These are phyloP conservation scores for Spiraea crenata DNA, from an alignment of 331 rosid species.

Conservation along the genomic window DNA sequence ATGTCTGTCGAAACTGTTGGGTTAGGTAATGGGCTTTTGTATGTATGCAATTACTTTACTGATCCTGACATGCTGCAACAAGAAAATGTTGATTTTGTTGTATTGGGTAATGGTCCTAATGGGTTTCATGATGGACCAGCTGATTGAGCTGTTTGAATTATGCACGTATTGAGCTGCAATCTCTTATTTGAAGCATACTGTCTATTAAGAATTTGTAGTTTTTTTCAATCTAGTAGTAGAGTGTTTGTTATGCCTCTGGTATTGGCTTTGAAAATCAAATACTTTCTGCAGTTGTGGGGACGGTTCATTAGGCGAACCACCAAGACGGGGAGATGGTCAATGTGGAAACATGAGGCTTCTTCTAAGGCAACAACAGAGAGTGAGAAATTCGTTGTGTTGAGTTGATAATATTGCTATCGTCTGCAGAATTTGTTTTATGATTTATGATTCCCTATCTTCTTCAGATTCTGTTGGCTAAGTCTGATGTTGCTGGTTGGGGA, in stretches of 20 bases:
- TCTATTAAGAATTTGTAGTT: not conserved
- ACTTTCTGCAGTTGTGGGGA: slow-evolving; percentile 76
- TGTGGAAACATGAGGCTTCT: slow-evolving; percentile 99
- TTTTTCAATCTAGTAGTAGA: slow-evolving; percentile 1
- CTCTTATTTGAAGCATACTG: not conserved
- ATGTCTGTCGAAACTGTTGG: slow-evolving; percentile 95
- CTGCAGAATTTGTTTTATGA: not conserved
- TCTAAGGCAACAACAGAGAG: slow-evolving; percentile 95
- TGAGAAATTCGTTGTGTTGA: slow-evolving; percentile 36
- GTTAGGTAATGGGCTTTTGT: slow-evolving; percentile 55
- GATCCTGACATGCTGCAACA: not conserved
- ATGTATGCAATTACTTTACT: not conserved
- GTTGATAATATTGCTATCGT: not conserved
- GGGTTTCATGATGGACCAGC: not conserved
- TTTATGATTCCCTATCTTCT: slow-evolving; percentile 20
- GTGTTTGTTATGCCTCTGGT: slow-evolving; percentile 7
- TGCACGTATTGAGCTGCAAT: not conserved
- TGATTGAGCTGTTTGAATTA: slow-evolving; percentile 6
- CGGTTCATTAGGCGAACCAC: slow-evolving; percentile 83
- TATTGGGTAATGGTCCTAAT: not conserved
- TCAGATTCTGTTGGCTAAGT: slow-evolving; percentile 86
- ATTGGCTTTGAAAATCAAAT: not conserved
- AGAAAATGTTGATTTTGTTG: not conserved
- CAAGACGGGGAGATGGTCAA: slow-evolving; percentile 78
- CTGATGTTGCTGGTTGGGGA: slow-evolving; percentile 99